Evolutionary conservation across 345 rosid species (phyloP).

Genomic region (Citrus medica): DNA sequence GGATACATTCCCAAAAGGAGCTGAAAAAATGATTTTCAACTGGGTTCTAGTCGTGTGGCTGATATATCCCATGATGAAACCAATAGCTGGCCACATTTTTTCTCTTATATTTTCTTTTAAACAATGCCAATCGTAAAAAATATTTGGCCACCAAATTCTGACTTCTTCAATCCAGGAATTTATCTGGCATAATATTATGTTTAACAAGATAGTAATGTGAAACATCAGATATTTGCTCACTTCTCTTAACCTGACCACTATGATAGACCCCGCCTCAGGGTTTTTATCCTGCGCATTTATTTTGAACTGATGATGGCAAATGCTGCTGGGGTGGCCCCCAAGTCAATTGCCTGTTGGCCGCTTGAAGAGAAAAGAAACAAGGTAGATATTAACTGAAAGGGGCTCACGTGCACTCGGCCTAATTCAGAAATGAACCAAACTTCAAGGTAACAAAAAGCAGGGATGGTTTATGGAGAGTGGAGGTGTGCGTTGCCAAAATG

Average conservation of each 20-base stretch:
- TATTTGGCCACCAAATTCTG: too few species aligned
- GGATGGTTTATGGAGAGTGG: constrained; percentile 1
- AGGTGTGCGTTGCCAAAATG: not conserved
- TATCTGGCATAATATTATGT: not conserved
- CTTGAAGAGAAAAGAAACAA: constrained; percentile 2
- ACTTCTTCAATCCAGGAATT: too few species aligned
- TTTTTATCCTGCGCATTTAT: too few species aligned
- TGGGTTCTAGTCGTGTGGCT: not conserved
- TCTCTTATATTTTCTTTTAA: too few species aligned
- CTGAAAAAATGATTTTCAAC: not conserved
- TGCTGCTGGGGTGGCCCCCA: constrained; percentile 2
- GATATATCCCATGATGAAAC: too few species aligned
- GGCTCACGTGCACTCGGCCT: constrained; percentile 10
- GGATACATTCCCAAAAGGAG: not conserved
- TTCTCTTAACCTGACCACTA: not conserved
- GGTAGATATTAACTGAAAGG: not conserved
- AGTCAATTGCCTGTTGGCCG: constrained; percentile 9
- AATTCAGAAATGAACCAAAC: not conserved
- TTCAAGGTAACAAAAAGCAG: not conserved
- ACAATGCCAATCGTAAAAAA: too few species aligned
- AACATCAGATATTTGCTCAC: not conserved
- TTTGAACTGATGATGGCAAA: not conserved
- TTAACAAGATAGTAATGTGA: not conserved
- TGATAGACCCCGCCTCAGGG: too few species aligned
- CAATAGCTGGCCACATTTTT: too few species aligned